A percentile compares a stretch with the other conserved stretches of the same genome.
Evolutionary conservation across 176 grass and related monocot genomes (phyloP).

Genomic region (Ananas comosus): DNA sequence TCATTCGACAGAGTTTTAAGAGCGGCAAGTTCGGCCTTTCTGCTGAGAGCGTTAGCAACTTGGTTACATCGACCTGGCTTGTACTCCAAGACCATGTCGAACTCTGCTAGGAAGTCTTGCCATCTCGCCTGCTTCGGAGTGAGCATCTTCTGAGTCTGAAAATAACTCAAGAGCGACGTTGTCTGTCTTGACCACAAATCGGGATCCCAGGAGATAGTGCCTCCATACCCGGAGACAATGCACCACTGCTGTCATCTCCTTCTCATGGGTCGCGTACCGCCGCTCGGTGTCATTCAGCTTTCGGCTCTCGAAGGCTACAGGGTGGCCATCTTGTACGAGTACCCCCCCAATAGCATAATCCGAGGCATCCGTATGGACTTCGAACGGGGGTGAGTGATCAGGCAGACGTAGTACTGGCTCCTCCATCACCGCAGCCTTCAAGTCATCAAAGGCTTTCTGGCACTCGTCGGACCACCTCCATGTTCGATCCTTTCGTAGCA

Average conservation of each 20-base stretch:
- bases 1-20: background rate
- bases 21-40: background rate
- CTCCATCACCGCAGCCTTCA: background rate
- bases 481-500: background rate
- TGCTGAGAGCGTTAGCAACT: background rate
- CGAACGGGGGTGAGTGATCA: background rate
- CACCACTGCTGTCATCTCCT: background rate
- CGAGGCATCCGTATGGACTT: background rate
- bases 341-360: background rate
- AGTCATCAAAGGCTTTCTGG: background rate
- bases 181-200: background rate
- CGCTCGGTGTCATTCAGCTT: background rate
- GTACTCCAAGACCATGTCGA: background rate
- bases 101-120: background rate
- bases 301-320: background rate
- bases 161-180: background rate
- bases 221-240: background rate
- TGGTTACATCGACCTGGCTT: background rate
- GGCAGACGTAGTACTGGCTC: background rate
- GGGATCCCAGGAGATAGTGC: background rate
- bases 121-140: background rate
- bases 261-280: background rate
- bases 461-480: background rate
- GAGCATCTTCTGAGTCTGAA: no score
- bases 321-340: background rate